Base-by-base conservation (phyloP, 2,329 filamentous ascomycete genomes). In the Fusarium transvaalense region DNA sequence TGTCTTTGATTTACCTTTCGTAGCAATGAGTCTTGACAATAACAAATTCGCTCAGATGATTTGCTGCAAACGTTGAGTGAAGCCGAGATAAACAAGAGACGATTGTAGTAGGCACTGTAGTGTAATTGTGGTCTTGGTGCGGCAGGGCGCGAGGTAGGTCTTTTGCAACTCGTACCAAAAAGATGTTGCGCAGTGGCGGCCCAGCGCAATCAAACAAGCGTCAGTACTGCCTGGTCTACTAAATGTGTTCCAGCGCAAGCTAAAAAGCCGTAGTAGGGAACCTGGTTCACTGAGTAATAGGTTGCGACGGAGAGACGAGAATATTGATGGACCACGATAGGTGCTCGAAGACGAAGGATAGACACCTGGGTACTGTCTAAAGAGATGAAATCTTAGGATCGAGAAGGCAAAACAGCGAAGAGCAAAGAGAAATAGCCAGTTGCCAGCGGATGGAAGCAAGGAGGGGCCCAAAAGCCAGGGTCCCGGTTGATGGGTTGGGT, bases 141-240 rank as follows among this genome's bases (percentile, higher is more conserved):
- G 64, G 67, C 54, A 67, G 66, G 61, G 61, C 61, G 69, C 37
- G 50, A 42, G 48, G 50, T 47, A 58, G 50, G 66, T 57, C 64
- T 72, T 25, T 25, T 71, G 59, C 61, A 61, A 66, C 48, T 66
- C 54, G 63, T 63, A 25, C 59, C 68, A 66, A 69, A 66, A 53
- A n/a, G n/a, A 69, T 67, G 48, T 70, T 71, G 60, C 63, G 66
- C 61, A 68, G 56, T 58, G 61, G 61, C 55, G 58, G 67, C 71
- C 66, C 68, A 67, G 67, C 71, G 61, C 69, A 71, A 51, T 61
- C 57, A 71, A 68, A 56, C 52, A 54, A 50, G 56, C 25, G 39
- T n/a, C 35, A 41, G 58, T 46, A 37, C 41, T 27, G 38, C 19
- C 23, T 42, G 47, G n/a, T 38, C 38, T 32, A 27, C 29, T 47